phyloP scores from a whole-genome alignment of 1,284 basidiomycete species.

The Rhodotorula sp. region DNA sequence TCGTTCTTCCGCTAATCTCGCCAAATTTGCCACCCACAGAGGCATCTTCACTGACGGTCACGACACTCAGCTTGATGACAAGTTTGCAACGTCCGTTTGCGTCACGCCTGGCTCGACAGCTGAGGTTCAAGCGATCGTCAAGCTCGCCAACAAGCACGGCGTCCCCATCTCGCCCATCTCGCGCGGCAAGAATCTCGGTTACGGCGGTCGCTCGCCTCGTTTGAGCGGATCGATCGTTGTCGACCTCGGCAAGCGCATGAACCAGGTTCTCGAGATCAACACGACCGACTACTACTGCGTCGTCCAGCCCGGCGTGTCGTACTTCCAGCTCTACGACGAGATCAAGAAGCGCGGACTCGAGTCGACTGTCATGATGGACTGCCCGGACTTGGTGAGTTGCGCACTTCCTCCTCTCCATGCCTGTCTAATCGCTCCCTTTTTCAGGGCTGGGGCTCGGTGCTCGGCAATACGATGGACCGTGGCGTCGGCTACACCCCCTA shows the following conservation, averaged over 20 bases:
- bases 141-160: conserved; percentile 37
- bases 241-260: conserved; percentile 40
- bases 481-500: conserved; percentile 35
- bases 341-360: conserved; percentile 28
- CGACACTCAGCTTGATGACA: conserved; percentile 2
- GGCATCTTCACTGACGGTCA: neutral
- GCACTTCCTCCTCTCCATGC: neutral
- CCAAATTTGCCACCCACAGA: neutral
- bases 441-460: conserved; percentile 35
- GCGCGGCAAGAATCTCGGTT: conserved; percentile 42
- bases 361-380: conserved; percentile 40
- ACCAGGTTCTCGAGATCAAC: conserved; percentile 41
- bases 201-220: conserved; percentile 40
- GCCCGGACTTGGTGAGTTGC: conserved; percentile 11
- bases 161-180: conserved; percentile 36
- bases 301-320: conserved; percentile 42
- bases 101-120: conserved; percentile 16
- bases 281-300: conserved; percentile 35
- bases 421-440: neutral
- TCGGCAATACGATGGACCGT: conserved; percentile 40
- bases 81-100: neutral
- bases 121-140: conserved; percentile 39
- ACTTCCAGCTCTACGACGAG: conserved; percentile 41
- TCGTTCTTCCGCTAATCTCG: neutral
- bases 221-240: conserved; percentile 38